These are phyloP conservation scores for Leccinum subrobustum DNA, from an alignment of 1,284 basidiomycete species.

Conservation along the genomic window DNA sequence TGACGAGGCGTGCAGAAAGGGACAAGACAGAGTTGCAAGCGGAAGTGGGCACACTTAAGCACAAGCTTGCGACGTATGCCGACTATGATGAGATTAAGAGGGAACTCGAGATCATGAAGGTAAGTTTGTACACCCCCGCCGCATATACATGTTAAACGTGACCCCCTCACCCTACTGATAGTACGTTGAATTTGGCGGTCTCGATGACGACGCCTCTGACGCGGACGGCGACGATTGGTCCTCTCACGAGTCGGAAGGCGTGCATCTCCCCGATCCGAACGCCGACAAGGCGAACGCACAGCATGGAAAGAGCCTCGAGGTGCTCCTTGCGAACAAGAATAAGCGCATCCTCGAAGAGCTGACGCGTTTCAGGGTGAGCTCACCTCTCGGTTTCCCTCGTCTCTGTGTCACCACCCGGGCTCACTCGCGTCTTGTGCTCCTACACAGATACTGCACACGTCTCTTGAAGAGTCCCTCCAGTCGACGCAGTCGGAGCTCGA, in stretches of 20 bases:
- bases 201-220: slow-evolving; percentile 68
- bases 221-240: slow-evolving; percentile 45
- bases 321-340: slow-evolving; percentile 90
- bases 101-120: slow-evolving; percentile 97
- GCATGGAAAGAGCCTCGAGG: slow-evolving; percentile 83
- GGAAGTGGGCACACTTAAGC: slow-evolving; percentile 69
- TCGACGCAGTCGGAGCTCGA: slow-evolving; percentile 60
- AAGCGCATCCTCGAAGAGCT: slow-evolving; percentile 92
- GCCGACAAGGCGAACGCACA: slow-evolving; percentile 77
- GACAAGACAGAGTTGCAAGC: slow-evolving; percentile 38
- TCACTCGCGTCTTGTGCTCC: background rate
- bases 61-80: slow-evolving; percentile 66
- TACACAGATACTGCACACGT: slow-evolving; percentile 74
- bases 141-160: background rate
- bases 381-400: background rate
- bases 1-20: slow-evolving; percentile 18
- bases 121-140: slow-evolving; percentile 31
- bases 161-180: slow-evolving; percentile 31
- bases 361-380: slow-evolving; percentile 81
- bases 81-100: slow-evolving; percentile 97
- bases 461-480: slow-evolving; percentile 70
- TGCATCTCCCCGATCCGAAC: slow-evolving; percentile 84
- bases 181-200: slow-evolving; percentile 92
- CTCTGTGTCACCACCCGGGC: background rate
- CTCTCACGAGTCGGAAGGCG: slow-evolving; percentile 32